Conservation (phyloP, 257 asterid genomes). For the Cinchona pubescens region DNA sequence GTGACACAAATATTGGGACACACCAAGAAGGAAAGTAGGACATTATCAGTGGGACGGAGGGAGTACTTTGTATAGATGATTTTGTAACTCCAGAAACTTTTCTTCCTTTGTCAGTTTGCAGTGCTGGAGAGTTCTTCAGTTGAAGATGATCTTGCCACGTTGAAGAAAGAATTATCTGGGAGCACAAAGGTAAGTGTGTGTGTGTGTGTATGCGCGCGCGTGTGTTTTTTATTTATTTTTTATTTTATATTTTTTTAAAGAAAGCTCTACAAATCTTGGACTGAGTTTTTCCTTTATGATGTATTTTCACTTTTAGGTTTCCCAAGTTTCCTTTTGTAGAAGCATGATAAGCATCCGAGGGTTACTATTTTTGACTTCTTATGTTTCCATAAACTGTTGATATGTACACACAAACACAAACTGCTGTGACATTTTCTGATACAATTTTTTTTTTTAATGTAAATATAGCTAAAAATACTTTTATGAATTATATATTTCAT, state of each 20-base stretch:
- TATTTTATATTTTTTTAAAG: background rate
- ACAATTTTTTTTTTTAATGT: background rate
- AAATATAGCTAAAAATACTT: background rate
- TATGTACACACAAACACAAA: background rate
- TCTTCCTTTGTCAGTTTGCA: slow-evolving; percentile 59
- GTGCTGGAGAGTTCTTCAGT: slow-evolving; percentile 85
- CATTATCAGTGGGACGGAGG: too few species aligned
- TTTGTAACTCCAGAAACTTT: slow-evolving; percentile 7
- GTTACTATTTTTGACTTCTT: background rate
- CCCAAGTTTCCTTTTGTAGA: background rate
- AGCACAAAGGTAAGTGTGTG: slow-evolving; percentile 63
- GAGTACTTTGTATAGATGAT: too few species aligned
- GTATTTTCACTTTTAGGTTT: too few species aligned
- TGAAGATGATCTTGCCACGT: slow-evolving; percentile 77
- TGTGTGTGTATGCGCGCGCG: too few species aligned
- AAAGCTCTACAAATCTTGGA: slow-evolving; percentile 1
- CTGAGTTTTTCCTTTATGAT: background rate
- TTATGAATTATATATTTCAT: background rate
- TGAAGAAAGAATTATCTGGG: slow-evolving; percentile 77
- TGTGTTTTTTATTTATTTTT: background rate
- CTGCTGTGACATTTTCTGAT: background rate
- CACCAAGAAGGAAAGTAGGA: too few species aligned
- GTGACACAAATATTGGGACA: too few species aligned
- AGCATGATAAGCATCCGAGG: background rate
- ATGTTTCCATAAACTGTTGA: background rate